A percentile compares a stretch with the other conserved stretches of the same genome.
These are phyloP conservation scores for Tricladium varicosporioides DNA, from an alignment of 2,329 filamentous ascomycete species.

Conservation along the genomic window DNA sequence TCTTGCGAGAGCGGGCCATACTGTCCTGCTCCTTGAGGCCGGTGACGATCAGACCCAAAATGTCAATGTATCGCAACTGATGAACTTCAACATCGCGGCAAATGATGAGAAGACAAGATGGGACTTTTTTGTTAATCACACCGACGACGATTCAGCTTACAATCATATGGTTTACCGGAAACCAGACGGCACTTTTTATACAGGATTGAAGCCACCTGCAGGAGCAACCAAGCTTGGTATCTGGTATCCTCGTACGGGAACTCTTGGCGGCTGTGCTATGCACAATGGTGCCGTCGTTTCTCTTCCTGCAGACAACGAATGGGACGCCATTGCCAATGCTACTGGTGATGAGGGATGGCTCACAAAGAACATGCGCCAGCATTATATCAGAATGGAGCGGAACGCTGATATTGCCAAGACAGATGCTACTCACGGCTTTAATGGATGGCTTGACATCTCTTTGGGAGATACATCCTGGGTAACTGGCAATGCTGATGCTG, in stretches of 20 bases:
- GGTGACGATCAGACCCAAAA: slow-evolving; percentile 46
- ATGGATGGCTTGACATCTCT: slow-evolving; percentile 5
- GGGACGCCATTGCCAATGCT: slow-evolving; percentile 22
- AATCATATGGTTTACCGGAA: slow-evolving; percentile 9
- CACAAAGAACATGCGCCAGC: slow-evolving; percentile 5
- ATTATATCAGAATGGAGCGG: slow-evolving; percentile 7
- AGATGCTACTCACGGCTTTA: slow-evolving; percentile 6
- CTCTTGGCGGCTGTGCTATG: slow-evolving; percentile 31
- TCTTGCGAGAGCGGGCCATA: slow-evolving; percentile 49
- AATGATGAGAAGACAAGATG: slow-evolving; percentile 33
- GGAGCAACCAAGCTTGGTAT: slow-evolving; percentile 27
- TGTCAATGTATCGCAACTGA: background rate
- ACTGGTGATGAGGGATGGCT: slow-evolving; percentile 22
- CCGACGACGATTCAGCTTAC: background rate
- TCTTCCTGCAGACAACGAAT: slow-evolving; percentile 24
- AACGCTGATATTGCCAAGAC: slow-evolving; percentile 5
- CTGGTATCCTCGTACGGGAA: slow-evolving; percentile 33
- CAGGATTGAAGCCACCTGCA: slow-evolving; percentile 21
- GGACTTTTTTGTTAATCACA: slow-evolving; percentile 7
- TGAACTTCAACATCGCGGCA: slow-evolving; percentile 16
- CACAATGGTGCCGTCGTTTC: slow-evolving; percentile 25
- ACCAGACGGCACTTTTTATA: slow-evolving; percentile 5
- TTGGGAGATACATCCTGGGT: slow-evolving; percentile 8
- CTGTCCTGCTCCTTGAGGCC: slow-evolving; percentile 50
- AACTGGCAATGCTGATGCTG: slow-evolving; percentile 3